A percentile compares a stretch with the other conserved stretches of the same genome.
phyloP scores from a whole-genome alignment of 1,139 yeast genomes.

The Wickerhamomyces sp. region DNA sequence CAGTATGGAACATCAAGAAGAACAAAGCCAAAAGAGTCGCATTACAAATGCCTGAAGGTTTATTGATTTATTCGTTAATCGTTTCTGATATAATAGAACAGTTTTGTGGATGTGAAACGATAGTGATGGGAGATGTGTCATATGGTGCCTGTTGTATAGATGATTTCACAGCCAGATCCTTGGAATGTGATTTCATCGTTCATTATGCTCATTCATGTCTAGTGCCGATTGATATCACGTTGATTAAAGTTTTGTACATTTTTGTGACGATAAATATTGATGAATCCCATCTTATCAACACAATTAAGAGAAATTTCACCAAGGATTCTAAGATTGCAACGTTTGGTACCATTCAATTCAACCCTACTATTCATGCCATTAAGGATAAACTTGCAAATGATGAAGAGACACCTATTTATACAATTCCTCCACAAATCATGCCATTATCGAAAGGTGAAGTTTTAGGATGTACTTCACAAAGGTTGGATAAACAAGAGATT shows the following conservation, averaged over 20 bases:
- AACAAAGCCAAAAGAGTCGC: slow-evolving; percentile 75
- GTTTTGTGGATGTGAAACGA: slow-evolving; percentile 79
- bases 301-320: slow-evolving; percentile 66
- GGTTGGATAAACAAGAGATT: slow-evolving; percentile 54
- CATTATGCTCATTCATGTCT: slow-evolving; percentile 98
- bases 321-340: slow-evolving; percentile 63
- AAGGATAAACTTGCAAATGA: slow-evolving; percentile 51
- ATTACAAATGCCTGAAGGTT: slow-evolving; percentile 96
- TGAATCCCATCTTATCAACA: slow-evolving; percentile 72
- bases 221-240: slow-evolving; percentile 90
- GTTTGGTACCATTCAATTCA: slow-evolving; percentile 95
- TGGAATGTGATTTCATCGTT: slow-evolving; percentile 90
- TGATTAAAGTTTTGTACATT: slow-evolving; percentile 86
- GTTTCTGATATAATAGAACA: slow-evolving; percentile 89
- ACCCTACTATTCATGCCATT: slow-evolving; percentile 85
- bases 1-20: slow-evolving; percentile 87
- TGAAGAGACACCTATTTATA: slow-evolving; percentile 44
- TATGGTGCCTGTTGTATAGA: slow-evolving; percentile 99
- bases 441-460: slow-evolving; percentile 97
- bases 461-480: slow-evolving; percentile 90
- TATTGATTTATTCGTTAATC: slow-evolving; percentile 78
- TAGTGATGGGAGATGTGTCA: slow-evolving; percentile 98
- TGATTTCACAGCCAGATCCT: slow-evolving; percentile 87
- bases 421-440: slow-evolving; percentile 84
- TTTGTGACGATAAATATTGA: slow-evolving; percentile 92